These are phyloP conservation scores for Geranomyces michiganensis DNA, from an alignment of 192 early-diverging fungal genomes.

Conservation along the genomic window DNA sequence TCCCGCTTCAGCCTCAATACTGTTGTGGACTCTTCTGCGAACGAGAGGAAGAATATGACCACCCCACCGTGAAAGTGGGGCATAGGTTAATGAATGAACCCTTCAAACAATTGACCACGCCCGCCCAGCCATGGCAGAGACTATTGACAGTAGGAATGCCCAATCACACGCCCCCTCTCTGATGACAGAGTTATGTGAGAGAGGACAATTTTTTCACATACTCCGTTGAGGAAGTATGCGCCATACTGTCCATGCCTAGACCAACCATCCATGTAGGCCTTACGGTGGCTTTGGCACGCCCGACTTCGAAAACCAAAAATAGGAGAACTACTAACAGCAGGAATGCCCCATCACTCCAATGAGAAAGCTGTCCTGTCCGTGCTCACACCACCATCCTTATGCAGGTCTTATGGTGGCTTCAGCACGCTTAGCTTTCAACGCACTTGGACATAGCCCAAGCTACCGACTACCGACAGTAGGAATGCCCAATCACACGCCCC, in stretches of 20 bases:
- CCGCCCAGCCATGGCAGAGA: not conserved
- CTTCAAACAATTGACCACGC: not conserved
- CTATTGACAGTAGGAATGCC: constrained; percentile 9
- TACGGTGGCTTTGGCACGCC: constrained; percentile 8
- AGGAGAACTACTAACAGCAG: constrained; percentile 2
- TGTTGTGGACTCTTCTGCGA: constrained; percentile 6
- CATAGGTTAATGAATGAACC: not conserved
- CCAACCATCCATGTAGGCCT: constrained; percentile 4
- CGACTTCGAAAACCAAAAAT: constrained; percentile 15
- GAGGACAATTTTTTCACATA: constrained; percentile 13
- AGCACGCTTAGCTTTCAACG: constrained; percentile 1
- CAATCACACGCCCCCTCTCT: constrained; percentile 9
- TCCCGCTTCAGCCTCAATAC: too few species aligned
- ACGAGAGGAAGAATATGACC: not conserved
- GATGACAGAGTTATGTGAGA: constrained; percentile 13
- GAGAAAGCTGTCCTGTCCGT: constrained; percentile 14
- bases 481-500: constrained; percentile 12
- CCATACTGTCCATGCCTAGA: constrained; percentile 7
- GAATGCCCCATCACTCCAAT: constrained; percentile 7
- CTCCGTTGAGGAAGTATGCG: constrained; percentile 12
- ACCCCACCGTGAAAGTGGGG: constrained; percentile 8
- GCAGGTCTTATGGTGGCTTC: constrained; percentile 7
- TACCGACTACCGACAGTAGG: constrained; percentile 5
- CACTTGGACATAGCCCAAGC: constrained; percentile 7
- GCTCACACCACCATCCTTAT: constrained; percentile 7